Evolutionary conservation across 352 stramenopile genomes (phyloP).

Genomic region (Globisporangium recalcitrans): DNA sequence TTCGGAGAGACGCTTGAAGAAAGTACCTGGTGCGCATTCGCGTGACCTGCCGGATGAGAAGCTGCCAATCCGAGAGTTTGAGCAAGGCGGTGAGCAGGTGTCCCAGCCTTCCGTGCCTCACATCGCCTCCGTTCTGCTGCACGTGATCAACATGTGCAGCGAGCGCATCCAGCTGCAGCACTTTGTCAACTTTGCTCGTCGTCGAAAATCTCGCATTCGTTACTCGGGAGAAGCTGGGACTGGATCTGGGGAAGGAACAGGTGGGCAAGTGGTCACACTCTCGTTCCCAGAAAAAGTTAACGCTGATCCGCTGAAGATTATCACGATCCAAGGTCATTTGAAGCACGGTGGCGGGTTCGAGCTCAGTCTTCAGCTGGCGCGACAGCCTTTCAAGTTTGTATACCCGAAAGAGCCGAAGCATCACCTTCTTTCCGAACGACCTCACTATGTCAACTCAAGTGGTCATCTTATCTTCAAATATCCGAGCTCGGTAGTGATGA

Average conservation of each 20-base stretch:
- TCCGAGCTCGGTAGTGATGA: conserved; percentile 52
- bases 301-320: conserved; percentile 70
- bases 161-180: conserved; percentile 84
- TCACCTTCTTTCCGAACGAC: conserved; percentile 52
- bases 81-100: conserved; percentile 13
- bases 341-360: conserved; percentile 76
- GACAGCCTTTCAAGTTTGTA: conserved; percentile 67
- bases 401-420: conserved; percentile 49
- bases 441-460: conserved; percentile 68
- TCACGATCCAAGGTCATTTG: conserved; percentile 75
- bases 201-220: conserved; percentile 74
- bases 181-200: conserved; percentile 84
- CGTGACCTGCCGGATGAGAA: conserved; percentile 13
- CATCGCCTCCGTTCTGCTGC: conserved; percentile 70
- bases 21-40: conserved; percentile 21
- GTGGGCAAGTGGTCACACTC: conserved; percentile 82
- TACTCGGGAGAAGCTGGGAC: conserved; percentile 78
- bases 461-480: conserved; percentile 83
- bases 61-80: conserved; percentile 13
- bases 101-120: conserved; percentile 46
- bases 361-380: conserved; percentile 62
- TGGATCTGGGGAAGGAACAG: conserved; percentile 41
- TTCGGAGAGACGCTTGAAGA: conserved; percentile 30
- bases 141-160: conserved; percentile 81
- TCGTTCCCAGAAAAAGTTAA: conserved; percentile 85